phyloP scores from a whole-genome alignment of 2,329 filamentous ascomycete genomes.

The Ophiocordyceps camponoti-saundersi region DNA sequence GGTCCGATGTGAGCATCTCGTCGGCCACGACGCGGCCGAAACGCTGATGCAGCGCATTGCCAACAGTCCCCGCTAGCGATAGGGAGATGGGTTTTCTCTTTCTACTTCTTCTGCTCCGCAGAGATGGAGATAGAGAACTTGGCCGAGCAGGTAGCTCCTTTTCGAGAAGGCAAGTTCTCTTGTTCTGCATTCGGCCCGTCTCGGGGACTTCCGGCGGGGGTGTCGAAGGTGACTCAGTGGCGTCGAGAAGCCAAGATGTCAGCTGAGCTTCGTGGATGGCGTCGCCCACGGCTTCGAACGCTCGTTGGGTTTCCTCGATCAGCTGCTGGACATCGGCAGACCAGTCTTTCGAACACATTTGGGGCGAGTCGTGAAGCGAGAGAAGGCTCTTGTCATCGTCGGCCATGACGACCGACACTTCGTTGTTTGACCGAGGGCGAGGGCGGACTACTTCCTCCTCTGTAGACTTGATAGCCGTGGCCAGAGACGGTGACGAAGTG shows the following conservation, averaged over 20 bases:
- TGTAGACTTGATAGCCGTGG: neutral
- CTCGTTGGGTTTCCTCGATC: slow-evolving; percentile 30
- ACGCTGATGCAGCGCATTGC: slow-evolving; percentile 37
- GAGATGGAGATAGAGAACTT: neutral
- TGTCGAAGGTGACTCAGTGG: slow-evolving; percentile 4
- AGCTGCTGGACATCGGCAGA: slow-evolving; percentile 25
- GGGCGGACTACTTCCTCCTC: neutral
- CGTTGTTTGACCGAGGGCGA: neutral
- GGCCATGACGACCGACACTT: neutral
- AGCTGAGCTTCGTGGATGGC: slow-evolving; percentile 21
- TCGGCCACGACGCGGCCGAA: slow-evolving; percentile 39
- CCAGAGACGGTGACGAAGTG: slow-evolving; percentile 1
- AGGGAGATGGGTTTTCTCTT: slow-evolving; percentile 20
- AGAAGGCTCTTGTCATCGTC: neutral
- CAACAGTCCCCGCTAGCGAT: slow-evolving; percentile 37
- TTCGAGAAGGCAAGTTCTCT: neutral
- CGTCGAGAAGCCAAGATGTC: slow-evolving; percentile 8
- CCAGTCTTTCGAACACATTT: slow-evolving; percentile 6
- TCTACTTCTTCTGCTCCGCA: neutral
- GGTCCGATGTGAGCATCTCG: slow-evolving; percentile 38
- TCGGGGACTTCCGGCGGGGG: slow-evolving; percentile 2
- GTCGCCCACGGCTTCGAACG: slow-evolving; percentile 27
- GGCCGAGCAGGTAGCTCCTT: neutral
- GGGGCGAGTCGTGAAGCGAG: neutral
- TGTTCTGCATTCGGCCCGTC: neutral